These are phyloP conservation scores for Schizochytrium sp. DNA, from an alignment of 108 stramenopile species.

Conservation along the genomic window DNA sequence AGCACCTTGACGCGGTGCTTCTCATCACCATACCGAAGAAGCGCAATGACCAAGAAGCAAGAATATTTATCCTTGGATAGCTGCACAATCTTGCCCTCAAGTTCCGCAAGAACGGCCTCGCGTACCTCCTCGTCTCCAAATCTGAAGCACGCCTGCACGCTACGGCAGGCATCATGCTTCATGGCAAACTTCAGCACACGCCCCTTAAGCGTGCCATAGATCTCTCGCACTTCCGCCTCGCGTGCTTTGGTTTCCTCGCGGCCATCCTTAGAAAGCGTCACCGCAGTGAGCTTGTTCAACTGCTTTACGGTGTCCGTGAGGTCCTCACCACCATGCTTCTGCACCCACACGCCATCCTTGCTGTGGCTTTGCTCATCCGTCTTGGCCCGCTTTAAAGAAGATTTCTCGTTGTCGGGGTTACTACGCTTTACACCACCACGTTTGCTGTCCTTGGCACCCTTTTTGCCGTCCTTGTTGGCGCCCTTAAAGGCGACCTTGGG, in stretches of 20 bases:
- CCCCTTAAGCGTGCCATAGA: slow-evolving; percentile 12
- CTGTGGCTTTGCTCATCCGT: not conserved
- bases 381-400: not conserved
- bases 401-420: not conserved
- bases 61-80: slow-evolving; percentile 38
- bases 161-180: slow-evolving; percentile 31
- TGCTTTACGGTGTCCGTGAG: slow-evolving; percentile 9
- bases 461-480: slow-evolving; percentile 26
- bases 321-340: slow-evolving; percentile 31
- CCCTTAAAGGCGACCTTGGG: slow-evolving; percentile 1
- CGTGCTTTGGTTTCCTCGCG: slow-evolving; percentile 24
- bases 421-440: not conserved
- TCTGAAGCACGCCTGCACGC: slow-evolving; percentile 51
- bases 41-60: slow-evolving; percentile 10
- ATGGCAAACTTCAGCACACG: slow-evolving; percentile 35
- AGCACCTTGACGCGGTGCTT: slow-evolving; percentile 16
- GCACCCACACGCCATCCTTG: slow-evolving; percentile 12
- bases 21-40: slow-evolving; percentile 40
- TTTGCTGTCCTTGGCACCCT: slow-evolving; percentile 2
- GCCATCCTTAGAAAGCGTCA: slow-evolving; percentile 7
- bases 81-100: slow-evolving; percentile 39
- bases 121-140: slow-evolving; percentile 43
- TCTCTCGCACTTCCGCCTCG: not conserved
- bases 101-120: slow-evolving; percentile 44
- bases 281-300: slow-evolving; percentile 37